Evolutionary conservation across 139 green algal genomes (phyloP), one percentile per base, ranked within the genome.

Genomic region (Auxenochlorella pyrenoidosa): DNA sequence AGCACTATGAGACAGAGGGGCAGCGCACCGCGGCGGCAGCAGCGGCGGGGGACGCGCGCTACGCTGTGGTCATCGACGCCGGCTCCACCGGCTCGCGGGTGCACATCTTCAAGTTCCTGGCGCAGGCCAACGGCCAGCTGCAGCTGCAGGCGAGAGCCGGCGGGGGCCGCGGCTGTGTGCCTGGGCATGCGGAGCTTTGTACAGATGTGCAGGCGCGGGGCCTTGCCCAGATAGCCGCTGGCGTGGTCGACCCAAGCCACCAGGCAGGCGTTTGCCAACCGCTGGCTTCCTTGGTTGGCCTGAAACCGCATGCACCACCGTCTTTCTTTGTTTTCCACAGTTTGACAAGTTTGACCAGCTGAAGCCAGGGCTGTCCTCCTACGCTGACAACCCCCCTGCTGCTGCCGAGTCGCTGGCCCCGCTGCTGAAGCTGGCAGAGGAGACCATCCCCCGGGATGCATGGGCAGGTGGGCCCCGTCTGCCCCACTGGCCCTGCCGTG

Each of bases 31-130:
- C 43, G 41, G 43, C 60, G 22, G 77, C 40, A 30, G 75, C 77
- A 60, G 47, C 44, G 15, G 73, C 51, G 22, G 79, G 66, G 21
- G 51, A 28, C 26, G 84, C 89, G 30, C 80, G 82, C 28, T 99
- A 96, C 79, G 95, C 96, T 22, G 92, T 99, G 0, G 95, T 99
- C 5, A 96, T 99, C 65, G 98, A 99, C 72, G 97, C 97, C 26
- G 98, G 98, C 41, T 97, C 93, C 90, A 99, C 97, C 6, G 97
- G 97, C 41, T 98, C 94, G 91, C 92, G 98, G 24, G 92, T 99
- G 47, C 98, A 99, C 89, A 93, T 99, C 15, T 99, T 98, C 93
- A 95, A 94, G 36, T 99, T 99, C 87, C 81, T 94, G 44, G 21
- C 41, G 15, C 34, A 71, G 72, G 65, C 16, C 30, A n/a, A 70